Evolutionary conservation across 306 rosid genomes (phyloP), one percentile per base, ranked within the genome.

Genomic region (Rosa rugosa): DNA sequence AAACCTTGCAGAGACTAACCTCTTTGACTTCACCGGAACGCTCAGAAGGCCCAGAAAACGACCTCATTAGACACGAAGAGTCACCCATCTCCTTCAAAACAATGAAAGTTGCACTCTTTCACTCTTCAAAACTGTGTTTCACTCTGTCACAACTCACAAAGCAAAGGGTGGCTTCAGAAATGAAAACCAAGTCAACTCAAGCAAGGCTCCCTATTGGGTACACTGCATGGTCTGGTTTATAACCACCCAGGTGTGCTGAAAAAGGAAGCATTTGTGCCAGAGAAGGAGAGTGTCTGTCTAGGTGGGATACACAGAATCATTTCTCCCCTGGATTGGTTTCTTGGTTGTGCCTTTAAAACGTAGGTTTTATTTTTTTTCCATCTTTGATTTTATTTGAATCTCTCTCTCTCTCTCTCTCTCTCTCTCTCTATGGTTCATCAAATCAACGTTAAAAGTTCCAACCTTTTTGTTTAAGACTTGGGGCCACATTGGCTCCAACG

Each of bases 1-100:
- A 79, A 73, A 34, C 12, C 16, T 22, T 57, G 11, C 25, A 25
- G 1, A 25, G 13, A 72, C 86, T 75, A 13, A 93, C 99, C 90
- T 90, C 88, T 75, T 80, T 81, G 18, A 88, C 46, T 66, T 63
- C 84, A 73, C 76, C 38, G 14, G 90, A 83, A 85, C 77, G 62
- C 41, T 83, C 88, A 23, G 87, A 75, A 40, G 93, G 90, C 71
- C 79, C 81, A 38, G 91, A 92, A 75, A 91, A 83, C 18, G 99
- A 89, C 65, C 91, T 88, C 41, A 81, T 73, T 27, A 95, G 90
- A 69, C 83, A 89, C 38, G 90, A 75, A 1, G 90, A 82, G 73
- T 95, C 98, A 42, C 57, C 90, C 96, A 92, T 94, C 0, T 45
- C 56, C 49, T 66, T 38, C 18, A 42, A 54, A 6, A 23, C 9